Evolutionary conservation across 345 rosid genomes (phyloP).

Genomic region (Geranium brycei): DNA sequence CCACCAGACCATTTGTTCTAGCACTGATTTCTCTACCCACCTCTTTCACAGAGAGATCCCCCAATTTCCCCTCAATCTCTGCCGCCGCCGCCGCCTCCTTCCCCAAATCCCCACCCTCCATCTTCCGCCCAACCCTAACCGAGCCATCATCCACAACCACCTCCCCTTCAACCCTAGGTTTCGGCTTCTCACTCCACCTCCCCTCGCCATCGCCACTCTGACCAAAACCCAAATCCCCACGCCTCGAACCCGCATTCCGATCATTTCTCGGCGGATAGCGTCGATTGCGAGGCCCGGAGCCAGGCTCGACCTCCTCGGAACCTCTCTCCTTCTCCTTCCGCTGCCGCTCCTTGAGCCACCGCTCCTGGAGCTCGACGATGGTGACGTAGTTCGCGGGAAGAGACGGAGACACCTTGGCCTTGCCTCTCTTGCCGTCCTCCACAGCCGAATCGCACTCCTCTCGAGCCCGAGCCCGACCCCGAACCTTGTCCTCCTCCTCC

Average conservation of each 20-base stretch:
- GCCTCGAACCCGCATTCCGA: background rate
- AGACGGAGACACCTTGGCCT: slow-evolving; percentile 1
- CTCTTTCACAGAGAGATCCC: background rate
- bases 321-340: background rate
- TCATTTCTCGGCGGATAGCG: too few relatives aligned
- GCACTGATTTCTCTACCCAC: background rate
- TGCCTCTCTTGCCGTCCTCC: slow-evolving; percentile 11
- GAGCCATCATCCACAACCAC: background rate
- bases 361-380: slow-evolving; percentile 14
- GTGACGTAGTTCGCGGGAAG: slow-evolving; percentile 13
- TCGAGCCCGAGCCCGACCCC: background rate
- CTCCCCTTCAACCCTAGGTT: background rate
- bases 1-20: background rate
- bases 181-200: background rate
- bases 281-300: background rate
- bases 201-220: background rate
- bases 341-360: slow-evolving; percentile 4
- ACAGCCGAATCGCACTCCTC: slow-evolving; percentile 2
- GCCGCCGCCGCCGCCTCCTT: too few relatives aligned
- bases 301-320: background rate
- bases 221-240: background rate
- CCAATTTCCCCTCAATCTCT: background rate
- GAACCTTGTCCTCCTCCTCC: background rate
- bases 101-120: background rate
- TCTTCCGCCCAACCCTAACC: background rate